Evolutionary conservation across 2,329 filamentous ascomycete species (phyloP).

Genomic region (Laburnicola sp.): DNA sequence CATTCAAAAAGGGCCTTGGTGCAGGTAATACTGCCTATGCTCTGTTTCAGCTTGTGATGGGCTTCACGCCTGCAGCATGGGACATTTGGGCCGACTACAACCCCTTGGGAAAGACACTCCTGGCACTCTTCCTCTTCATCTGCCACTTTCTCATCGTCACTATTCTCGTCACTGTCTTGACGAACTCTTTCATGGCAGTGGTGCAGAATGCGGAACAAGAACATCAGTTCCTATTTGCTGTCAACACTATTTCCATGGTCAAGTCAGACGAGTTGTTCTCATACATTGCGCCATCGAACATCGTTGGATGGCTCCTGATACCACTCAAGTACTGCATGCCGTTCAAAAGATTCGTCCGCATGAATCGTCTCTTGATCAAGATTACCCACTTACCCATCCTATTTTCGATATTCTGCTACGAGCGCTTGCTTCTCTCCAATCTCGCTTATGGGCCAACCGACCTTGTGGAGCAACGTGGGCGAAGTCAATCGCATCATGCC

Average conservation of each 20-base stretch:
- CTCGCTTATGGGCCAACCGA: slow-evolving; percentile 82
- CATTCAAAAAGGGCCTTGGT: slow-evolving; percentile 69
- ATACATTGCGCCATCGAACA: slow-evolving; percentile 88
- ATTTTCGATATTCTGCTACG: slow-evolving; percentile 84
- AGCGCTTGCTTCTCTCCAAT: slow-evolving; percentile 74
- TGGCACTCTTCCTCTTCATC: slow-evolving; percentile 86
- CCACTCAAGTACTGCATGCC: slow-evolving; percentile 80
- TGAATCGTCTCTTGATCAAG: slow-evolving; percentile 92
- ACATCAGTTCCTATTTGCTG: slow-evolving; percentile 88
- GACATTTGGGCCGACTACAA: slow-evolving; percentile 84
- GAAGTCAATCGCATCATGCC: slow-evolving; percentile 62
- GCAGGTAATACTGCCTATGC: slow-evolving; percentile 80
- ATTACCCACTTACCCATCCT: slow-evolving; percentile 85
- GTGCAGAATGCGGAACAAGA: slow-evolving; percentile 92
- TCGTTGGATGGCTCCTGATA: slow-evolving; percentile 86
- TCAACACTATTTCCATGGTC: slow-evolving; percentile 97
- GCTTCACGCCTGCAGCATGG: slow-evolving; percentile 94
- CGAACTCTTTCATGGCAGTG: slow-evolving; percentile 94
- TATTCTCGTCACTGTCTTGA: slow-evolving; percentile 92
- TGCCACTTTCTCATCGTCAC: slow-evolving; percentile 95
- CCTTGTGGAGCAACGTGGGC: slow-evolving; percentile 72
- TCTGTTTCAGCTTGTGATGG: slow-evolving; percentile 93
- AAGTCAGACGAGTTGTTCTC: slow-evolving; percentile 97
- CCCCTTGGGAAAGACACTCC: slow-evolving; percentile 71
- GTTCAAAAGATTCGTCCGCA: slow-evolving; percentile 76